Percentiles rank a stretch among this genome's conserved stretches.
phyloP scores from a whole-genome alignment of 2,329 filamentous ascomycete species.

The Neopestalotiopsis sp. region DNA sequence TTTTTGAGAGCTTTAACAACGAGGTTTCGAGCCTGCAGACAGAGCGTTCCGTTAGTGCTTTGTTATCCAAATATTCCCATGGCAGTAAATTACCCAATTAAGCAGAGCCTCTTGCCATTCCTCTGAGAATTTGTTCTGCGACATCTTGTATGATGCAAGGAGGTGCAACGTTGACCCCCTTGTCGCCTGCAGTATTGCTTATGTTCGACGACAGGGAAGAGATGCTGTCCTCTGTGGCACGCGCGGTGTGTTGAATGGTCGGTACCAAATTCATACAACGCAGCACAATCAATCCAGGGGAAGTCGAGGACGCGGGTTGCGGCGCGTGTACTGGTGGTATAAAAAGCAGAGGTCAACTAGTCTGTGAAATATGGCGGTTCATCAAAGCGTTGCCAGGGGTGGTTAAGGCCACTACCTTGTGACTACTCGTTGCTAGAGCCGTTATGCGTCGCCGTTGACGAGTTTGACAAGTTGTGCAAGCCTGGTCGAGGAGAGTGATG shows the following conservation, averaged over 20 bases:
- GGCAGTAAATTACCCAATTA: conserved; percentile 17
- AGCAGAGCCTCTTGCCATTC: conserved; percentile 21
- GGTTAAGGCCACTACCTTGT: neutral
- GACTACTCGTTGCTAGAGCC: neutral
- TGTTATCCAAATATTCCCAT: conserved; percentile 11
- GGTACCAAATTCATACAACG: neutral
- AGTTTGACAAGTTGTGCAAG: neutral
- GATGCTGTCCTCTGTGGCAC: neutral
- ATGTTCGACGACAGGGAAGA: neutral
- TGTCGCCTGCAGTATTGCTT: neutral
- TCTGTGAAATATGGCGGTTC: neutral
- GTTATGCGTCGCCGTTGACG: neutral
- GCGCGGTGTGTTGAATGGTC: neutral
- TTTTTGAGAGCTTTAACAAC: conserved; percentile 27
- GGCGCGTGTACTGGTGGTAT: neutral
- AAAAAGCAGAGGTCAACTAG: neutral
- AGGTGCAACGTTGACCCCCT: neutral
- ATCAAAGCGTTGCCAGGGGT: neutral
- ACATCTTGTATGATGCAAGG: conserved; percentile 13
- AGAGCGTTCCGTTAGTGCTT: neutral
- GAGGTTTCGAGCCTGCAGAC: conserved; percentile 34
- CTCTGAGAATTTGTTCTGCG: conserved; percentile 18
- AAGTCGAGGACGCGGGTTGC: neutral
- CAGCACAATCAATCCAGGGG: neutral
- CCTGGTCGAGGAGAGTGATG: neutral